Conservation (phyloP, 2,329 filamentous ascomycete genomes). For the Aspergillus costaricaensis region DNA sequence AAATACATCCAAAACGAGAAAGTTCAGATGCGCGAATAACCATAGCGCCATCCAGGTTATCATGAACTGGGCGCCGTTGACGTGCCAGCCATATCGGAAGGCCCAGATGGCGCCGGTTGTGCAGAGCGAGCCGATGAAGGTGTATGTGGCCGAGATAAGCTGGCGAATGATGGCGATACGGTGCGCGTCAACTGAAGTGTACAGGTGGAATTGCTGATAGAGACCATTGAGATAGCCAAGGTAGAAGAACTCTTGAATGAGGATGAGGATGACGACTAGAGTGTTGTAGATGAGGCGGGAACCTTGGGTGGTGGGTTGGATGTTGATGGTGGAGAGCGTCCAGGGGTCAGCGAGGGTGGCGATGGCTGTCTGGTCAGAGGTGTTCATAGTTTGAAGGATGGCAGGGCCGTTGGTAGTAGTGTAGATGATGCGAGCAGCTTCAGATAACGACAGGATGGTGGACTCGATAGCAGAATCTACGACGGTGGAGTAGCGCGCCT, state of each 20-base stretch:
- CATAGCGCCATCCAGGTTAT: conserved; percentile 49
- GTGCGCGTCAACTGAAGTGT: conserved; percentile 30
- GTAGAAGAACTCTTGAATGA: conserved; percentile 54
- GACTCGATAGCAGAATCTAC: conserved; percentile 37
- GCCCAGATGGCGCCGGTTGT: conserved; percentile 48
- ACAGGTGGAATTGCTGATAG: conserved; percentile 42
- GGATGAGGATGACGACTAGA: conserved; percentile 47
- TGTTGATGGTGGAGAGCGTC: conserved; percentile 36
- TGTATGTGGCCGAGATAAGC: conserved; percentile 40
- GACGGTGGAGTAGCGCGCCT: conserved; percentile 46
- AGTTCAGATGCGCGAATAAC: conserved; percentile 50
- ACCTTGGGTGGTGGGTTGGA: conserved; percentile 47
- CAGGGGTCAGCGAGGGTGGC: conserved; percentile 45
- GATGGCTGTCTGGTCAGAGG: conserved; percentile 33
- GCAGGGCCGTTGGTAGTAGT: conserved; percentile 35
- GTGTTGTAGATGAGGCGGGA: conserved; percentile 50
- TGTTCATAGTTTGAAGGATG: conserved; percentile 24
- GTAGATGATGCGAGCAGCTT: conserved; percentile 39
- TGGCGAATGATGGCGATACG: conserved; percentile 39
- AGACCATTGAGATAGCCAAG: conserved; percentile 50
- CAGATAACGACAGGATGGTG: conserved; percentile 37
- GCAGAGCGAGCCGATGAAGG: conserved; percentile 45
- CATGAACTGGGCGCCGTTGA: conserved; percentile 44
- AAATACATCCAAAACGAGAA: conserved; percentile 48
- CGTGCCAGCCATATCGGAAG: conserved; percentile 45